phyloP scores from a whole-genome alignment of 352 stramenopile genomes.

The Phytophthora podocarpi region DNA sequence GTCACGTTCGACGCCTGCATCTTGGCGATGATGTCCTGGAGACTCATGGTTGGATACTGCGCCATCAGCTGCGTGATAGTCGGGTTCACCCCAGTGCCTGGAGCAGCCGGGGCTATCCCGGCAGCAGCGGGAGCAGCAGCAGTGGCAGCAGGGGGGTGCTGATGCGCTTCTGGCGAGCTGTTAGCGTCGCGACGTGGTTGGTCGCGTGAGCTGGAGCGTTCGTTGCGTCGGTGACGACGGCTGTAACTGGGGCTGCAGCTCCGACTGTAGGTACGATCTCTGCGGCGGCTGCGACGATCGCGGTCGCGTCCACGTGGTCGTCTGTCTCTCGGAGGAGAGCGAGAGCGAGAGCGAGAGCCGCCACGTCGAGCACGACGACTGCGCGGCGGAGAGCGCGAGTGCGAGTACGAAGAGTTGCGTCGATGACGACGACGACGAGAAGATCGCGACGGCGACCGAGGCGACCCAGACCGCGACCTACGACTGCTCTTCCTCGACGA shows the following conservation, averaged over 20 bases:
- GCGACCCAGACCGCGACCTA: constrained; percentile 58
- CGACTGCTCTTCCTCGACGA: constrained; percentile 54
- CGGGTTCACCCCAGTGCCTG: constrained; percentile 53
- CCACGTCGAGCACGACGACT: constrained; percentile 41
- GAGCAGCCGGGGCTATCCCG: constrained; percentile 15
- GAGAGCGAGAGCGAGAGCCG: constrained; percentile 59
- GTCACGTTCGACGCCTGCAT: constrained; percentile 85
- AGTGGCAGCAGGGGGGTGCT: constrained; percentile 37
- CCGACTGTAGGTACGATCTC: constrained; percentile 42
- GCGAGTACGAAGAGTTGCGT: constrained; percentile 47
- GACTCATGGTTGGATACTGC: constrained; percentile 87
- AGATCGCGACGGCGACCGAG: constrained; percentile 57
- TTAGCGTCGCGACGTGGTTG: constrained; percentile 53
- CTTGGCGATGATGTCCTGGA: constrained; percentile 90
- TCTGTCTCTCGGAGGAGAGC: constrained; percentile 28
- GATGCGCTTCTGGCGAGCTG: constrained; percentile 50
- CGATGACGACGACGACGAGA: constrained; percentile 53
- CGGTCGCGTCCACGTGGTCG: constrained; percentile 39
- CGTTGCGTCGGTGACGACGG: constrained; percentile 43
- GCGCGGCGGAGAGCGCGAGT: constrained; percentile 53
- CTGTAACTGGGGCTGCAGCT: constrained; percentile 58
- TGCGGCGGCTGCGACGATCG: constrained; percentile 35
- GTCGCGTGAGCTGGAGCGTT: constrained; percentile 68
- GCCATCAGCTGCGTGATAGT: constrained; percentile 91
- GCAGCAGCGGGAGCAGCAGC: constrained; percentile 9